A percentile compares a stretch with the other conserved stretches of the same genome.
Evolutionary conservation across 306 rosid species (phyloP).

Genomic region (Erythrophleum fordii): DNA sequence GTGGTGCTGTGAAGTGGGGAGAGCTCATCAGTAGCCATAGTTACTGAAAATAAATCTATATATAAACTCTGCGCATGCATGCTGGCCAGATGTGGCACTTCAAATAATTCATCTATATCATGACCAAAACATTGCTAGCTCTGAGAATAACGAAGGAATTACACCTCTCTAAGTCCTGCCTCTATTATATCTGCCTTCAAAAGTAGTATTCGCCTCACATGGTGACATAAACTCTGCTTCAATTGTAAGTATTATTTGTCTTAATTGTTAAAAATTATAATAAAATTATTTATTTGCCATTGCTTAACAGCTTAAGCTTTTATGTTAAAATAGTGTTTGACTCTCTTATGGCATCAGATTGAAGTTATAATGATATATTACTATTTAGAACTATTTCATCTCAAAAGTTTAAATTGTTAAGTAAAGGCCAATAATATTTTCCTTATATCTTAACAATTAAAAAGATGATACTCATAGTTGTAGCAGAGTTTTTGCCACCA

Average conservation of each 20-base stretch:
- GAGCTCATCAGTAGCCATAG: neutral
- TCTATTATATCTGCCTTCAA: neutral
- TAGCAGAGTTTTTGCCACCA: neutral
- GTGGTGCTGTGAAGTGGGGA: neutral
- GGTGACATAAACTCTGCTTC: neutral
- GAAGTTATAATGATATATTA: neutral
- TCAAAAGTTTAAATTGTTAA: neutral
- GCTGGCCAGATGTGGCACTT: neutral
- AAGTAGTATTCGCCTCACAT: neutral
- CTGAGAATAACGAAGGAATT: neutral
- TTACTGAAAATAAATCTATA: neutral
- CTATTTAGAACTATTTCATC: neutral
- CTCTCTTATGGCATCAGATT: neutral
- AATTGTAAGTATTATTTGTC: neutral
- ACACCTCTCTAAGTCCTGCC: neutral
- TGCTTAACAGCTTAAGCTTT: neutral
- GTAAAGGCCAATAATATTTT: neutral
- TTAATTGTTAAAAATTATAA: neutral
- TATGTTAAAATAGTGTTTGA: neutral
- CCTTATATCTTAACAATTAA: neutral
- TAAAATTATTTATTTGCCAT: neutral
- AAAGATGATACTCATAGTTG: neutral
- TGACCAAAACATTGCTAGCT: neutral
- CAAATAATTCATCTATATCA: neutral
- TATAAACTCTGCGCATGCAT: no score